phyloP scores from a whole-genome alignment of 176 grass and related monocot genomes.

The Saccharum officinarum region DNA sequence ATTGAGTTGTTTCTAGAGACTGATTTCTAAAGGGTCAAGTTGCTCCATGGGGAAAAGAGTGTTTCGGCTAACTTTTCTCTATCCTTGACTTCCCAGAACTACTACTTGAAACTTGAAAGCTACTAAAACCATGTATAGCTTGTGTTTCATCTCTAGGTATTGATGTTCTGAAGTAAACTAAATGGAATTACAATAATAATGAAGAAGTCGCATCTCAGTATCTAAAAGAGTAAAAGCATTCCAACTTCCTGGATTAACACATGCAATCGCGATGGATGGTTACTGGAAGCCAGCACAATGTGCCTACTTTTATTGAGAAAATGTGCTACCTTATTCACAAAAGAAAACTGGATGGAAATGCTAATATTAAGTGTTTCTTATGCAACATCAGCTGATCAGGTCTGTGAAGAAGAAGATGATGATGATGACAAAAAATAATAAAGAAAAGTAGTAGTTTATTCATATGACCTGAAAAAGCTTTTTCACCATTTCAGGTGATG shows the following conservation, averaged over 20 bases:
- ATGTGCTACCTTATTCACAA: not conserved
- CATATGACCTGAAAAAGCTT: slow-evolving; percentile 90
- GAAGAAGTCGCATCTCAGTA: not conserved
- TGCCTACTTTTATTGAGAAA: not conserved
- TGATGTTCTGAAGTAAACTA: slow-evolving; percentile 6
- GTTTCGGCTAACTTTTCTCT: not conserved
- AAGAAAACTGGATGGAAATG: slow-evolving; percentile 21
- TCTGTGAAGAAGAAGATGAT: slow-evolving; percentile 1
- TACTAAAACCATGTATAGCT: not conserved
- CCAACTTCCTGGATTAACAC: not conserved
- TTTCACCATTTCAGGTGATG: slow-evolving; percentile 86
- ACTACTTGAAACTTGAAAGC: not conserved
- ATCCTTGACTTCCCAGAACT: not conserved
- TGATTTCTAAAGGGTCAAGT: not conserved
- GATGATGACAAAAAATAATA: not conserved
- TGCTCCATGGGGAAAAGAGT: not conserved
- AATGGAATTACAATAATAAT: slow-evolving; percentile 1
- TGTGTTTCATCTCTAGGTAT: not conserved
- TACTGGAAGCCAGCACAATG: not conserved
- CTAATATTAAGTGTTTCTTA: not conserved
- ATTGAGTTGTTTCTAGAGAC: not conserved
- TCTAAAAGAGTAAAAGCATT: slow-evolving; percentile 2
- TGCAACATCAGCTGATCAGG: slow-evolving; percentile 15
- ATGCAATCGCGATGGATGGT: not conserved
- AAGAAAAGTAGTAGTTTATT: slow-evolving; percentile 6